Base-by-base conservation (phyloP, 2,329 filamentous ascomycete species). In the Fusarium pseudoanthophilum region DNA sequence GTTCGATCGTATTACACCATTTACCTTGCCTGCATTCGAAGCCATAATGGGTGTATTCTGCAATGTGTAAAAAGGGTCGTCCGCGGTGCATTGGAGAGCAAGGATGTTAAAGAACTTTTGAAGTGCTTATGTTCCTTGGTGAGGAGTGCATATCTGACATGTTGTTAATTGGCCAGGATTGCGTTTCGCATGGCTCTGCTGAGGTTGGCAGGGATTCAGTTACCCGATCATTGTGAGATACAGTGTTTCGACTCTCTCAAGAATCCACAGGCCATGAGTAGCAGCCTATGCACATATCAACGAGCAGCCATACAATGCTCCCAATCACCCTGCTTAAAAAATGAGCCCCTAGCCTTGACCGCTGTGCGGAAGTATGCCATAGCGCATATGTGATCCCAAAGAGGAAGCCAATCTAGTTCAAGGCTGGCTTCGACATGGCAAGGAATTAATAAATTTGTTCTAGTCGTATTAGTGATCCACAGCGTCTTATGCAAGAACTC, bases 11-110 rank as follows among this genome's bases (percentile, higher is more conserved):
- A 74, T 67, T 0, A 24, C 15, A 4, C 30, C 24, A 3, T 15
- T 46, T 4, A 30, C 16, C 7, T 40, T 4, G 15, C 4, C 13
- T 55, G 18, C 3, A 13, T 1, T 43, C 10, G 9, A 20, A 16
- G 20, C 4, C 18, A 20, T 28, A 2, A 20, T 28, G 2, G 24
- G n/a, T 40, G 16, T 7, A 32, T 9, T 16, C 26, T 36, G 8
- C 2, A 2, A 20, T 0, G 0, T 18, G 2, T 0, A 52, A 26
- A 1, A 14, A 21, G 13, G 13, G 14, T 2, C 13, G 3, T 1
- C 4, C 11, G 6, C 10, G 5, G 4, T 11, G 7, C 2, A 26
- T 26, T 21, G 13, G 16, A 5, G 32, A 37, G n/a, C 30, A 36
- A 36, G 34, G 15, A 36, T 36, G 14, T 16, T 16, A 16, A 36